These are phyloP conservation scores for Russula ochroleuca DNA, from an alignment of 768 basidiomycete species.

Conservation along the genomic window DNA sequence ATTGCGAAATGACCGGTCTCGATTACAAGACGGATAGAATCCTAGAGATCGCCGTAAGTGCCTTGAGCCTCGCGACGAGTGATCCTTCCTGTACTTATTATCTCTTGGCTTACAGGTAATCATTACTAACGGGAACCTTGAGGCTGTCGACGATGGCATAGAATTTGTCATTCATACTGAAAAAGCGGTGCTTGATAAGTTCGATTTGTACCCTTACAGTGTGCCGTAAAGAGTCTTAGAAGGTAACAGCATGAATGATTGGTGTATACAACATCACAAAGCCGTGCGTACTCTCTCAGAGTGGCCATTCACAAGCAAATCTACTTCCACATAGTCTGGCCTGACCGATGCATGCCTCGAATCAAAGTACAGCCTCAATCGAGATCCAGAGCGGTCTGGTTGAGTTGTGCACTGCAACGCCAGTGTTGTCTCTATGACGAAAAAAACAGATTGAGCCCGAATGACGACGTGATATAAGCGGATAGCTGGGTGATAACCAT, in stretches of 20 bases:
- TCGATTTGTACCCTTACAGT: constrained; percentile 28
- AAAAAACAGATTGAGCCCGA: no score
- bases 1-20: constrained; percentile 87
- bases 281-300: constrained; percentile 42
- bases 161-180: constrained; percentile 71
- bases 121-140: constrained; percentile 81
- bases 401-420: no score
- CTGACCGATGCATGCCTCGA: constrained; percentile 73
- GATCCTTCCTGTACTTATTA: not conserved
- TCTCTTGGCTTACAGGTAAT: constrained; percentile 51
- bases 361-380: constrained; percentile 48
- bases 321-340: constrained; percentile 54
- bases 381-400: no score
- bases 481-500: no score
- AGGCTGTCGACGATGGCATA: constrained; percentile 76
- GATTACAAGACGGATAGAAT: constrained; percentile 62
- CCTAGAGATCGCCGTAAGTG: constrained; percentile 70
- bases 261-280: constrained; percentile 83
- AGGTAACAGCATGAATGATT: constrained; percentile 68
- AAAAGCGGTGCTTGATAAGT: constrained; percentile 67
- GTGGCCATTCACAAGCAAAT: not conserved
- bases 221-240: not conserved
- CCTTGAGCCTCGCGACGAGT: not conserved
- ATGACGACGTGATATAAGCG: no score
- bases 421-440: constrained; percentile 42